phyloP scores from a whole-genome alignment of 306 rosid species.

The Pyrus betulifolia region DNA sequence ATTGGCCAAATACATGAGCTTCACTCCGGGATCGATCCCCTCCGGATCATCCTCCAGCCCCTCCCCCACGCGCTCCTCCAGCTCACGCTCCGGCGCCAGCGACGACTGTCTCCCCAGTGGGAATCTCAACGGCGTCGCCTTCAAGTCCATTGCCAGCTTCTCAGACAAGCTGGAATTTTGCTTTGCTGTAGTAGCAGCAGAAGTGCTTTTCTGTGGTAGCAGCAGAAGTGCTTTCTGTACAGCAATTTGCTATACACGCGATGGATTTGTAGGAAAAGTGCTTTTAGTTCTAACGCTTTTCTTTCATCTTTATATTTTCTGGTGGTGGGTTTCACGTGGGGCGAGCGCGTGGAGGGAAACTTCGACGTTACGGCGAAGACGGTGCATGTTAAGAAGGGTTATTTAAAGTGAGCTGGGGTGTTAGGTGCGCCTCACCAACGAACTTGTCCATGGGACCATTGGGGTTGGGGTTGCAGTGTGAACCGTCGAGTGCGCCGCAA shows the following conservation, averaged over 20 bases:
- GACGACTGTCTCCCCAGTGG: slow-evolving; percentile 77
- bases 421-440: neutral
- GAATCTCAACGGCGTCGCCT: slow-evolving; percentile 46
- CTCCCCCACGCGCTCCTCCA: neutral
- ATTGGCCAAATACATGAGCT: slow-evolving; percentile 70
- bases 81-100: slow-evolving; percentile 53
- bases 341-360: slow-evolving; percentile 27
- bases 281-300: neutral
- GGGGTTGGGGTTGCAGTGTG: neutral
- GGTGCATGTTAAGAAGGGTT: neutral
- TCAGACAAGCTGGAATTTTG: neutral
- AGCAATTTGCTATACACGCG: neutral
- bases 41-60: slow-evolving; percentile 8
- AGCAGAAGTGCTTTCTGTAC: neutral
- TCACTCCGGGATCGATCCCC: slow-evolving; percentile 53
- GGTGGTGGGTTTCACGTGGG: neutral
- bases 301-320: neutral
- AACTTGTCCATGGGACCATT: neutral
- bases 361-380: slow-evolving; percentile 1
- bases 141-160: slow-evolving; percentile 47
- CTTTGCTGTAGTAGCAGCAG: neutral
- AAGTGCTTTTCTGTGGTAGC: neutral
- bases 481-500: neutral
- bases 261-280: neutral
- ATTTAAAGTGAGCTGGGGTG: neutral